A percentile compares a stretch with the other conserved stretches of the same genome.
phyloP scores from a whole-genome alignment of 148 eudicot genomes.

The Camellia sinensis region DNA sequence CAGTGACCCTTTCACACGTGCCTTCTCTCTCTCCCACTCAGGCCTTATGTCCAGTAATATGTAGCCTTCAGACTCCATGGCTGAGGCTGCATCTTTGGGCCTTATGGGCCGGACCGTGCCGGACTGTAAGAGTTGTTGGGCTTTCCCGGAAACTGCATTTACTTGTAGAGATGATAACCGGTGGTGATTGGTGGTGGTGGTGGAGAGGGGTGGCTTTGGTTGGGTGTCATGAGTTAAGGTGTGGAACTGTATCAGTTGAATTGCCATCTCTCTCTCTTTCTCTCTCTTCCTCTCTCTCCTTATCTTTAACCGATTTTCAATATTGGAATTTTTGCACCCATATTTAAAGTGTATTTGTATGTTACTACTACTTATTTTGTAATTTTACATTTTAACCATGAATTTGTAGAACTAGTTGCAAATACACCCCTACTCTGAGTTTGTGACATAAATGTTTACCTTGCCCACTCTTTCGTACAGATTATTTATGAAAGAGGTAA shows the following conservation, averaged over 20 bases:
- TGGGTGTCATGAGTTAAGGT: slow-evolving; percentile 4
- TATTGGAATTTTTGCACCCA: background rate
- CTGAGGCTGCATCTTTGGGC: slow-evolving; percentile 59
- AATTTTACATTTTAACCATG: background rate
- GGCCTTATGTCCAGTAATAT: slow-evolving; percentile 76
- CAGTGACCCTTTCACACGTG: slow-evolving; percentile 64
- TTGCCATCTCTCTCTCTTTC: slow-evolving; percentile 29
- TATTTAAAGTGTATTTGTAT: background rate
- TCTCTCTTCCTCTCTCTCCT: background rate
- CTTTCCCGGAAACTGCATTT: slow-evolving; percentile 44
- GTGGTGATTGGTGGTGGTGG: slow-evolving; percentile 1
- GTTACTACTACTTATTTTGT: background rate
- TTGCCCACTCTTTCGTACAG: no score
- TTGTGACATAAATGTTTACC: no score
- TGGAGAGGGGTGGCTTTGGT: background rate
- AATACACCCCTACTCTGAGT: background rate
- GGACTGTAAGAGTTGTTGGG: slow-evolving; percentile 58
- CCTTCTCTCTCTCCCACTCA: slow-evolving; percentile 85
- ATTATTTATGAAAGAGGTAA: no score
- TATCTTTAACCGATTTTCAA: background rate
- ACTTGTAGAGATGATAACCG: slow-evolving; percentile 22
- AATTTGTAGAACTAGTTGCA: background rate
- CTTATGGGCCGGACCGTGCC: slow-evolving; percentile 52
- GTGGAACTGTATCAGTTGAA: slow-evolving; percentile 39
- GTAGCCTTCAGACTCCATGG: slow-evolving; percentile 49